phyloP scores from a whole-genome alignment of 495 filamentous ascomycete genomes.

The Collariella sp. region DNA sequence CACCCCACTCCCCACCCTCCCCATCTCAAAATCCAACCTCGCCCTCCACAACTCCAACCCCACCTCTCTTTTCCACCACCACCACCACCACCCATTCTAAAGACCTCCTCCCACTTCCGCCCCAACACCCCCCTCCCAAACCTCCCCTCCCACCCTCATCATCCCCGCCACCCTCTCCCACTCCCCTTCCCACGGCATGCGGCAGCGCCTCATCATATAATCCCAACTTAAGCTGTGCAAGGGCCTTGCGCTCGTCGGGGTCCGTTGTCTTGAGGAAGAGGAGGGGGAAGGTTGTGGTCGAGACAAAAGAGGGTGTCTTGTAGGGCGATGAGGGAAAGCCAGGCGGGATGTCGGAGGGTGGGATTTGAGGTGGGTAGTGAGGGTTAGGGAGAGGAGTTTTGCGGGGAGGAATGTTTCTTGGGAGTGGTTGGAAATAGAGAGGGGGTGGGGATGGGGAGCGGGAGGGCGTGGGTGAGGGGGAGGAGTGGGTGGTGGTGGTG shows the following conservation, averaged over 20 bases:
- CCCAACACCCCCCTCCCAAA: conserved; percentile 63
- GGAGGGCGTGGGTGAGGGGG: conserved; percentile 19
- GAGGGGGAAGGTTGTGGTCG: too few relatives aligned
- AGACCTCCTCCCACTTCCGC: conserved; percentile 53
- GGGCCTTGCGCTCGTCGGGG: conserved; percentile 51
- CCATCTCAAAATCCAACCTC: conserved; percentile 69
- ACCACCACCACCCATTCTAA: conserved; percentile 27
- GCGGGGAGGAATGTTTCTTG: conserved; percentile 30
- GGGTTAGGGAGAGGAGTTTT: conserved; percentile 45
- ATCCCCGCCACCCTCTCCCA: conserved; percentile 54
- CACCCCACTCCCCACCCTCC: conserved; percentile 48
- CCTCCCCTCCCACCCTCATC: conserved; percentile 58
- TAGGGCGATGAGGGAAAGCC: conserved; percentile 67
- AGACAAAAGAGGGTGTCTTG: conserved; percentile 63
- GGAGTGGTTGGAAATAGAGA: conserved; percentile 8
- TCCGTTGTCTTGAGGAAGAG: conserved; percentile 19
- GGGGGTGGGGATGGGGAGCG: conserved; percentile 25
- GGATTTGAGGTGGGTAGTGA: conserved; percentile 51
- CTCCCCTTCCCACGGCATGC: conserved; percentile 31
- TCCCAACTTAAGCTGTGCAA: conserved; percentile 69
- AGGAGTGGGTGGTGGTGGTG: conserved; percentile 36
- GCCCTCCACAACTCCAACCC: conserved; percentile 61
- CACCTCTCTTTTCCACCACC: too few relatives aligned
- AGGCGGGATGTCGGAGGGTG: conserved; percentile 60
- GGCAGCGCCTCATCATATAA: conserved; percentile 73